Evolutionary conservation across 2,329 filamentous ascomycete species (phyloP).

Genomic region (Coleophoma cylindrospora): DNA sequence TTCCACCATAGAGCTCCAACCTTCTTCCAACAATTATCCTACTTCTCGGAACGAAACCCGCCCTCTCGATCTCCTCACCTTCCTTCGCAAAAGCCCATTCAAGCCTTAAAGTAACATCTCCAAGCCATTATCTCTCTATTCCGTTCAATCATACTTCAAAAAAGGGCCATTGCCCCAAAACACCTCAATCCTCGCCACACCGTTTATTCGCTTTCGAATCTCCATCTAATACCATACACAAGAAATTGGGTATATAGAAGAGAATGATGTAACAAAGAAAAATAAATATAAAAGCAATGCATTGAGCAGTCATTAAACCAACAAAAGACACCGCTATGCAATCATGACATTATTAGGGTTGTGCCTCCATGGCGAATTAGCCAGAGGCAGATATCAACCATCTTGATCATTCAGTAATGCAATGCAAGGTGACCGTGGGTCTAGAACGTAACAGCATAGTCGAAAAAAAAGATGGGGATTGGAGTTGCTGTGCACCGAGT

Average conservation of each 20-base stretch:
- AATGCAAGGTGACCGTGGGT: conserved; percentile 18
- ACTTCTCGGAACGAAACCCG: too few species aligned
- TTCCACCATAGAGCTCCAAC: too few species aligned
- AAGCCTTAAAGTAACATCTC: neutral
- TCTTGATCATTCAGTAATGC: conserved; percentile 7
- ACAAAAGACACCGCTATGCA: conserved; percentile 3
- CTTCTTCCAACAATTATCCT: too few species aligned
- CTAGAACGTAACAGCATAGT: conserved; percentile 23
- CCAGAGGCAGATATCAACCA: conserved; percentile 9
- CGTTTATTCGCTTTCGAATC: neutral
- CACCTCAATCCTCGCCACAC: too few species aligned
- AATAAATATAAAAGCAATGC: conserved; percentile 5
- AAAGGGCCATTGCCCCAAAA: too few species aligned
- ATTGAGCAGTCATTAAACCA: conserved; percentile 3
- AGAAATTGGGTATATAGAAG: conserved; percentile 27
- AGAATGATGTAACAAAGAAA: neutral
- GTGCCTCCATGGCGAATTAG: conserved; percentile 15
- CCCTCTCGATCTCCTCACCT: neutral
- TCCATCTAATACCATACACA: conserved; percentile 3
- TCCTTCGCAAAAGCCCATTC: neutral
- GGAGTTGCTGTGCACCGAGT: neutral
- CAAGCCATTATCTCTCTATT: too few species aligned
- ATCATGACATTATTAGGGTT: conserved; percentile 14
- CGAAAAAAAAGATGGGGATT: conserved; percentile 3
- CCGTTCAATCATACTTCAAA: too few species aligned